Base-by-base conservation (phyloP, 2,329 filamentous ascomycete genomes). In the Penicillium capsulatum region DNA sequence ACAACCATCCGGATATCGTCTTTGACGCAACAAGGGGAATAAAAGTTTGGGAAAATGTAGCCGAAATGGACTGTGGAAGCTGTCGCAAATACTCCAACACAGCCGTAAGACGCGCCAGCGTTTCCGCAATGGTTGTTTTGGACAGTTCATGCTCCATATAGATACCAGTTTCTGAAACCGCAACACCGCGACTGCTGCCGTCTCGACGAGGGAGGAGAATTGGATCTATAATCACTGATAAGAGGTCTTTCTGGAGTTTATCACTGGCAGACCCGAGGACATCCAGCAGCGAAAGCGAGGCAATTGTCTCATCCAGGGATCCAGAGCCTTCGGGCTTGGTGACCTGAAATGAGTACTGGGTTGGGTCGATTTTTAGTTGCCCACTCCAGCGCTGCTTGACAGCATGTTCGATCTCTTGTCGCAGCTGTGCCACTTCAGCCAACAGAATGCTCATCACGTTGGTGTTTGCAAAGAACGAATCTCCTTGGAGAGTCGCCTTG, bases 1-100 rank as follows among this genome's bases (percentile, higher is more conserved):
- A 79, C 6, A 98, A 74, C 83, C 88, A 94, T 3, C 76, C 72
- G 3, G 76, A 76, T 28, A 88, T 82, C 8, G 96, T 72, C 15
- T 79, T 77, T 4, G 79, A 74, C 7, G 83, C 75, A 7, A 95
- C 65, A 27, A 77, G 73, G 0, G 81, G 81, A 61, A 95, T 77
- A 60, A 96, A 77, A 7, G 79, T 75, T 9, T 75, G 70, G 0
- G 85, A 84, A 1, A 96, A 67, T 1, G 78, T 72, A 6, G 62
- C 48, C 6, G 67, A 60, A 9, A 81, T 61, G 2, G 65, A 60
- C 16, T 60, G 40, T 5, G 79, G 78, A 5, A 83, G 62, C 4
- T 66, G 64, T 33, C 66, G 66, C 10, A 83, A 51, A 48, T 76
- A 81, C 7, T 67, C 63, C 4, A 79, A 63, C 8, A 77, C 62